Percentiles rank a stretch among this genome's conserved stretches.
phyloP scores from a whole-genome alignment of 176 grass and related monocot species.

The Bolboschoenus planiculmis region DNA sequence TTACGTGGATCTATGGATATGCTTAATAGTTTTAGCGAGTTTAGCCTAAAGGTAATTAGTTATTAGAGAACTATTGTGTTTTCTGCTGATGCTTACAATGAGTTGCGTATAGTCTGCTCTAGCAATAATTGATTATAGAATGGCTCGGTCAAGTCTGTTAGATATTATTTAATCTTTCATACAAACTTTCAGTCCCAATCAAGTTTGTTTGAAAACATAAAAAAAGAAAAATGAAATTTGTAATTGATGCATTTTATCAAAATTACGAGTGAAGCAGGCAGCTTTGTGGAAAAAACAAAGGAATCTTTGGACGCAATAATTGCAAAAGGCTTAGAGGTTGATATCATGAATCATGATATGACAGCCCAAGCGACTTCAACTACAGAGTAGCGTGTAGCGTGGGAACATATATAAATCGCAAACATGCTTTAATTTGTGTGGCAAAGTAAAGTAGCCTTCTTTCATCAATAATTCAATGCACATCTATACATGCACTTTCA shows the following conservation, averaged over 20 bases:
- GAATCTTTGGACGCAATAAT: conserved; percentile 11
- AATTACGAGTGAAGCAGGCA: neutral
- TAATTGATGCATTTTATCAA: neutral
- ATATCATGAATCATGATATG: too few species aligned
- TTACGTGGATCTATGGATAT: neutral
- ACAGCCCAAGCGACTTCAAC: neutral
- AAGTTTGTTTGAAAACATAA: neutral
- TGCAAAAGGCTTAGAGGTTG: neutral
- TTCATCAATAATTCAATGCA: neutral
- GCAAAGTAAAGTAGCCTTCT: neutral
- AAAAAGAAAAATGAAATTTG: neutral
- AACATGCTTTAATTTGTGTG: neutral
- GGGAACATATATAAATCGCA: neutral
- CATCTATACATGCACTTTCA: too few species aligned
- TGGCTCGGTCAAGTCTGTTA: neutral
- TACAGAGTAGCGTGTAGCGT: neutral
- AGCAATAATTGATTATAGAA: conserved; percentile 19
- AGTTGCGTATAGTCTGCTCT: neutral
- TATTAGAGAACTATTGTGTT: neutral
- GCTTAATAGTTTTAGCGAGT: neutral
- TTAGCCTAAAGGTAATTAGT: neutral
- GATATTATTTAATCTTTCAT: neutral
- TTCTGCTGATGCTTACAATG: neutral
- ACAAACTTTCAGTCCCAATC: neutral
- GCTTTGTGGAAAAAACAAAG: neutral